Percentiles rank a stretch among this genome's conserved stretches.
These are phyloP conservation scores for Leccinum sublutescens DNA, from an alignment of 768 basidiomycete species.

Conservation along the genomic window DNA sequence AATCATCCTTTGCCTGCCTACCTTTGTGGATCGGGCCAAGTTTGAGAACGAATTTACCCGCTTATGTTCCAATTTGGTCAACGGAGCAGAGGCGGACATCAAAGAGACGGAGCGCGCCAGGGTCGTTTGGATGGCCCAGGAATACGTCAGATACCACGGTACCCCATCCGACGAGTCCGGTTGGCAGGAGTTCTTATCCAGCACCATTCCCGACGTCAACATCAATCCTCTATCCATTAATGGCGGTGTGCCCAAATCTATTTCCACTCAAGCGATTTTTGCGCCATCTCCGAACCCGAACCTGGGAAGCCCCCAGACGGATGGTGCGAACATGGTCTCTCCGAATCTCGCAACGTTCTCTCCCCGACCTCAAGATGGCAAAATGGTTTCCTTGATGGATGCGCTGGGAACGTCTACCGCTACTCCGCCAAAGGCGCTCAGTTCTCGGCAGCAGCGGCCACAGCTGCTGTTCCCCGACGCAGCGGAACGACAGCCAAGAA, in stretches of 20 bases:
- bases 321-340: constrained; percentile 26
- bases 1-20: constrained; percentile 60
- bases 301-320: constrained; percentile 23
- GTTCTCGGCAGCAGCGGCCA: constrained; percentile 22
- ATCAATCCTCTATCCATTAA: constrained; percentile 22
- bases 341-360: constrained; percentile 53
- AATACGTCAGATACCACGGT: constrained; percentile 63
- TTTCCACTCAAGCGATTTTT: constrained; percentile 55
- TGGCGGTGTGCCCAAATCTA: constrained; percentile 40
- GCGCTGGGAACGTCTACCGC: constrained; percentile 34
- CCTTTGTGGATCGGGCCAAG: constrained; percentile 47
- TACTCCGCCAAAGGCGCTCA: constrained; percentile 27
- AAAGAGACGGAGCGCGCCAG: constrained; percentile 41
- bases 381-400: constrained; percentile 44
- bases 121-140: constrained; percentile 62
- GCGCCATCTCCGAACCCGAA: constrained; percentile 46
- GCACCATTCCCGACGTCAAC: constrained; percentile 45
- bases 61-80: constrained; percentile 63
- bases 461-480: constrained; percentile 21
- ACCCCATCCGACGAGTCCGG: constrained; percentile 45
- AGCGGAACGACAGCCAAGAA: constrained; percentile 30
- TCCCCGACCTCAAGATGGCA: constrained; percentile 48
- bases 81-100: constrained; percentile 45
- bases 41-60: constrained; percentile 73
- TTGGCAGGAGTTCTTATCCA: constrained; percentile 60